Base-by-base conservation (phyloP, 352 stramenopile genomes). In the Phytophthora idaei region DNA sequence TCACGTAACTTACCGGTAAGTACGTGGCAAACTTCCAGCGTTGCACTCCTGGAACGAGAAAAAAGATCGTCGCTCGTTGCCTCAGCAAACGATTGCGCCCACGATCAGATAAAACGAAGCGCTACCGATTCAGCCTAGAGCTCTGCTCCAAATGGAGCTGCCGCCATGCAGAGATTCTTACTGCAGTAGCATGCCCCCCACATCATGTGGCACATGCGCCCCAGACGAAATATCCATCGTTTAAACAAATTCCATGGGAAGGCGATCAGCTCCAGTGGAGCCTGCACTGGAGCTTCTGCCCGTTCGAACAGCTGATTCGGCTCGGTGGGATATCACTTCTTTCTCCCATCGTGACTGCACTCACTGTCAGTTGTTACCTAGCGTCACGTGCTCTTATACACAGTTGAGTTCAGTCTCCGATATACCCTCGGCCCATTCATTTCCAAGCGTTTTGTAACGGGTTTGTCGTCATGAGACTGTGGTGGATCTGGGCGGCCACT, bases 311-410 rank as follows among this genome's bases (percentile, higher is more conserved):
- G 34, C 6, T 39, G 34, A 39, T 12, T 2, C 52, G 9, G 37
- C 1, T 29, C 6, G 48, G 49, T 56, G 49, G 49, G 49, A 56
- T 55, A 31, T 57, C 11, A 58, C 51, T 58, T 58, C 51, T 34
- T 56, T 45, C 37, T 7, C 67, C 65, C 65, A 74, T 74, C 56
- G 49, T 67, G 67, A 67, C 67, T 71, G 67, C 61, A 71, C 67
- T 25, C 46, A 45, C 21, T 25, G 49, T 44, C 44, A 52, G 25
- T 65, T 58, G 57, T 25, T 64, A 45, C 29, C 37, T 34, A 17
- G 29, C 46, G 27, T n/a, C 15, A 59, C 31, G 49, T 44, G 54
- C 45, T 59, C 49, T 39, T 12, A 14, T 39, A 39, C 34, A 39
- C 6, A 14, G 15, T 58, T 28, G n/a, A 34, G 14, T n/a, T 27